Evolutionary conservation across 2,329 filamentous ascomycete genomes (phyloP), one percentile per base, ranked within the genome.

Genomic region (Sclerotinia glacialis): DNA sequence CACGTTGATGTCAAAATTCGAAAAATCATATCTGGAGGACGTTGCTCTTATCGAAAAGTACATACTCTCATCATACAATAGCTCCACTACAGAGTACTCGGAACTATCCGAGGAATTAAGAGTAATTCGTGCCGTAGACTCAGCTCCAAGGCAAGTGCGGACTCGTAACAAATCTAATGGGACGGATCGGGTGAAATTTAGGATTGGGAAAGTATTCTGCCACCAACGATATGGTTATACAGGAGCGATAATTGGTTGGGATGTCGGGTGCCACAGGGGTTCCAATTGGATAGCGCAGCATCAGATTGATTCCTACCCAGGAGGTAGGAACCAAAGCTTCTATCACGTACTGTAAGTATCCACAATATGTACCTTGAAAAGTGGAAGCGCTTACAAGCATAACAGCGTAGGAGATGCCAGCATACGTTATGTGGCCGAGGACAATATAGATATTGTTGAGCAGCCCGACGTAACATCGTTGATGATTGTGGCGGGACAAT

Each of bases 241-340:
- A 59, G 93, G 89, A 23, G 85, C 96, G 34, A 90, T 99, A 67
- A 91, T 90, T 18, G 93, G 93, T n/a, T 99, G 94, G 93, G 79
- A 78, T 68, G 78, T 78, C 34, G 81, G 83, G 69, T 89, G 83
- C 74, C 83, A 79, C 80, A 81, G 61, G 87, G 88, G 72, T 60
- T 71, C 68, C 71, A 82, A 81, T 68, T 90, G 83, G 88, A 89
- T 86, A 74, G 80, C 81, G 75, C 82, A 83, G 70, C 89, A 88
- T 83, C 79, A 81, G 56, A 85, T 91, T 12, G 86, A 89, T 76
- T 79, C 78, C 31, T 77, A 89, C 65, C 79, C 81, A n/a, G 79
- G 81, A 64, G 88, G 86, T 2, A 80, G 85, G 55, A 78, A 85
- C 68, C 89, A 92, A 78, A 88, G 87, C 44, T 97, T 92, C 73